These are phyloP conservation scores for Claviceps capensis DNA, from an alignment of 2,329 filamentous ascomycete genomes.

Conservation along the genomic window DNA sequence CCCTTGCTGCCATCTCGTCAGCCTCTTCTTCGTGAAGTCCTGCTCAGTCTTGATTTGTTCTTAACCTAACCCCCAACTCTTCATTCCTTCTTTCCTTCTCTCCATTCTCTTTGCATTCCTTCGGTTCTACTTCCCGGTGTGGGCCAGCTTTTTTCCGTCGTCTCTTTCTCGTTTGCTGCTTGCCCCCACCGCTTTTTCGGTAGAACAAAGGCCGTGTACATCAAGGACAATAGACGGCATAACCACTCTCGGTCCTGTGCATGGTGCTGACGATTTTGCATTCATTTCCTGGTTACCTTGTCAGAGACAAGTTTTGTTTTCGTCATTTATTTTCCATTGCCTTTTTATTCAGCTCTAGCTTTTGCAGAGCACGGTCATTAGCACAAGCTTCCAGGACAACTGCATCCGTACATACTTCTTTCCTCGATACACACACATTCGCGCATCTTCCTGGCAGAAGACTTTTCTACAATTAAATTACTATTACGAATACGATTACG, in stretches of 20 bases:
- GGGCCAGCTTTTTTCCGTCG: not conserved
- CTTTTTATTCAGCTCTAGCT: not conserved
- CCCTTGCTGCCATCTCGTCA: not conserved
- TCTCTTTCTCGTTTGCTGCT: not conserved
- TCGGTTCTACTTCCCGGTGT: not conserved
- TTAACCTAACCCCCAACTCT: not conserved
- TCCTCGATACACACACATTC: not conserved
- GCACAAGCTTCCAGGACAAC: not conserved
- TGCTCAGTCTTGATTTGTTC: not conserved
- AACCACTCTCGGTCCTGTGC: not conserved
- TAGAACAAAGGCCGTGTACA: not conserved
- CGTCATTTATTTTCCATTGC: not conserved
- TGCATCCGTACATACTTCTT: not conserved
- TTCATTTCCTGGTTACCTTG: too few species aligned
- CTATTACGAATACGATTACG: not conserved
- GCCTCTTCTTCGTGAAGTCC: not conserved
- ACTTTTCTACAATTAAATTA: not conserved
- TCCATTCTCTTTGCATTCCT: not conserved
- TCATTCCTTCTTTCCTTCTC: not conserved
- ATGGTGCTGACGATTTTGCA: not conserved
- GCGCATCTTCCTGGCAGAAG: slow-evolving; percentile 5
- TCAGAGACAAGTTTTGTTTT: not conserved
- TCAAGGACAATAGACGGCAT: not conserved
- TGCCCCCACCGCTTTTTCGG: not conserved
- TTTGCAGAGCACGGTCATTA: not conserved